Percentiles rank a stretch among this genome's conserved stretches.
These are phyloP conservation scores for Aspergillus aculeatus DNA, from an alignment of 2,329 filamentous ascomycete genomes.

Conservation along the genomic window DNA sequence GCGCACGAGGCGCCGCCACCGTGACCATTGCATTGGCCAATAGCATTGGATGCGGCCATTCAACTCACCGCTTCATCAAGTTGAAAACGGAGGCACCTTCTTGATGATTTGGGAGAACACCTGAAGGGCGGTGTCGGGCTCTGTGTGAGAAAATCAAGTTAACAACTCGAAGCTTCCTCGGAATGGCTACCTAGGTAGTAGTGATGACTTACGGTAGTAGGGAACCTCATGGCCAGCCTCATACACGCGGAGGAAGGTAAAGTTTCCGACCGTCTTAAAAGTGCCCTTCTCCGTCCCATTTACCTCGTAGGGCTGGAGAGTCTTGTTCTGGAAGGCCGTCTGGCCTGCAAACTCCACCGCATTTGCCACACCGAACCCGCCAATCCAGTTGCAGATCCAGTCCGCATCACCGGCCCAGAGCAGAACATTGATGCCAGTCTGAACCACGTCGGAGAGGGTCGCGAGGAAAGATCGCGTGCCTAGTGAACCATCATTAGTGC, in stretches of 20 bases:
- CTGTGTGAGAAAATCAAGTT: slow-evolving; percentile 15
- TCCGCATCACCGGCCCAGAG: slow-evolving; percentile 60
- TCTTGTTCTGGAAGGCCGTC: slow-evolving; percentile 41
- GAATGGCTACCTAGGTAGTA: background rate
- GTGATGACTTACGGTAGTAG: slow-evolving; percentile 45
- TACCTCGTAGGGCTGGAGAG: slow-evolving; percentile 49
- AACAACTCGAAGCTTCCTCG: slow-evolving; percentile 18
- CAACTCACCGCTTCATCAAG: background rate
- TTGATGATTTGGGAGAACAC: slow-evolving; percentile 49
- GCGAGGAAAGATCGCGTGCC: slow-evolving; percentile 48
- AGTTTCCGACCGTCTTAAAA: slow-evolving; percentile 53
- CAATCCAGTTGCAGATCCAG: slow-evolving; percentile 60
- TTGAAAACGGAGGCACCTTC: slow-evolving; percentile 21
- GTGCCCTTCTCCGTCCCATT: slow-evolving; percentile 48
- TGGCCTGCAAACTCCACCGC: slow-evolving; percentile 46
- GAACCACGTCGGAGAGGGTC: slow-evolving; percentile 47
- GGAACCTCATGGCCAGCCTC: slow-evolving; percentile 53
- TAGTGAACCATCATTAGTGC: slow-evolving; percentile 43
- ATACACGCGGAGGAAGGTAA: slow-evolving; percentile 52
- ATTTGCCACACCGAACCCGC: slow-evolving; percentile 50
- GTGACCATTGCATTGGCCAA: too few relatives aligned
- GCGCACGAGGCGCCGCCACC: too few relatives aligned
- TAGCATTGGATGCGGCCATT: too few relatives aligned
- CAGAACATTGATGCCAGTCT: slow-evolving; percentile 50
- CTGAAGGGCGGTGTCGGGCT: slow-evolving; percentile 47